Evolutionary conservation across 2,329 filamentous ascomycete species (phyloP), one percentile per base, ranked within the genome.

Genomic region (Lecanicillium sp.): DNA sequence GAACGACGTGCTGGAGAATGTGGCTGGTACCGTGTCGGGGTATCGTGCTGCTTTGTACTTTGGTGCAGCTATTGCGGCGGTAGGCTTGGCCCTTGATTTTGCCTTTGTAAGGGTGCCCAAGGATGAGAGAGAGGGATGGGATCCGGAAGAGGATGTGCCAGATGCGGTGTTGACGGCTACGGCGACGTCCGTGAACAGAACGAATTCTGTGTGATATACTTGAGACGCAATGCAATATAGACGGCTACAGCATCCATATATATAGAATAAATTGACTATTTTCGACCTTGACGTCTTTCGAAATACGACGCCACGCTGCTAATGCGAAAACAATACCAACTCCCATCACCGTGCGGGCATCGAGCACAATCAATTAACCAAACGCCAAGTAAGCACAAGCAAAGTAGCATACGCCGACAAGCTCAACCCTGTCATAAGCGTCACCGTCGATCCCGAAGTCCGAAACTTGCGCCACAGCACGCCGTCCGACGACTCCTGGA

Each of bases 381-480:
- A 52, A 37, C 60, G 56, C 64, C 69, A 71, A 1, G 75, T 74
- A 48, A 82, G 56, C 18, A 74, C 65, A 48, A 81, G 56, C 49
- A 82, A 57, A 27, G 66, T 69, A 6, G 72, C 50, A 54, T 82
- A 81, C 4, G 77, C 74, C 28, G 64, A 62, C 30, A 81, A 52
- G 46, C 76, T 81, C 44, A 82, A 53, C 8, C 55, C 47, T 2
- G 74, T 77, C 48, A 82, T 60, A 27, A 81, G 53, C 2, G 74
- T 58, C 15, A 82, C 77, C 37, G 72, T 79, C 51, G 79, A 78
- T 18, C 77, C 76, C 45, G 74, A 79, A 15, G 78, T 82, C 44
- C 77, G 70, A 48, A 82, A 82, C 54, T 71, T 77, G 53, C 59
- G 69, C 17, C 65, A 64, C 30, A 57, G 39, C 34, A 51, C 50